A percentile compares a stretch with the other conserved stretches of the same genome.
Conservation (phyloP, 2,329 filamentous ascomycete species). For the Neonectria sp. region DNA sequence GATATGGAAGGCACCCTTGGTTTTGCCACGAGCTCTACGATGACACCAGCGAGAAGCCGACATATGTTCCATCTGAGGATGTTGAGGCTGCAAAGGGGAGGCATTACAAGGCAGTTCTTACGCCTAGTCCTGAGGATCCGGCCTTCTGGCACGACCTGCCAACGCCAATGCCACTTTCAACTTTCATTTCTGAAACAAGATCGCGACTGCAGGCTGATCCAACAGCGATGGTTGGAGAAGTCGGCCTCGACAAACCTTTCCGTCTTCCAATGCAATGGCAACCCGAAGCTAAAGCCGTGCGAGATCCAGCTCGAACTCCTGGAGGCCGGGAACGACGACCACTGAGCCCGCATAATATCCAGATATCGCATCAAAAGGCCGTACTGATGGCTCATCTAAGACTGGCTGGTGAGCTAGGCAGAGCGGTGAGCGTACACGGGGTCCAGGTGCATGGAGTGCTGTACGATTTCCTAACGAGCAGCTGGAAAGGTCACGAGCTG, state of each 20-base stretch:
- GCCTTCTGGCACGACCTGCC: conserved; percentile 61
- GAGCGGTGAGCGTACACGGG: conserved; percentile 77
- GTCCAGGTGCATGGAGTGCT: conserved; percentile 81
- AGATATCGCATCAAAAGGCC: conserved; percentile 74
- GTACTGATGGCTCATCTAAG: conserved; percentile 76
- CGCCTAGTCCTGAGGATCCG: conserved; percentile 34
- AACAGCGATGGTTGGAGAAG: conserved; percentile 78
- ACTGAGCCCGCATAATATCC: conserved; percentile 75
- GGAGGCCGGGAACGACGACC: conserved; percentile 78
- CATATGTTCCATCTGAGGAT: conserved; percentile 7
- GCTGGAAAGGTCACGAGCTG: conserved; percentile 76
- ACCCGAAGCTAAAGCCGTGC: conserved; percentile 42
- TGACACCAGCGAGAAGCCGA: conserved; percentile 16
- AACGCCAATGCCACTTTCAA: conserved; percentile 69
- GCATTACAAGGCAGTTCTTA: conserved; percentile 39
- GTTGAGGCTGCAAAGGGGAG: conserved; percentile 27
- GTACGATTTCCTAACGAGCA: conserved; percentile 71
- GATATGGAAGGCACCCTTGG: conserved; percentile 46
- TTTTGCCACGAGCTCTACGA: conserved; percentile 45
- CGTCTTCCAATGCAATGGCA: conserved; percentile 75
- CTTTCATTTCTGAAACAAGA: conserved; percentile 69
- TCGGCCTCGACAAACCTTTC: conserved; percentile 81
- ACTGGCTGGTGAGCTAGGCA: conserved; percentile 75
- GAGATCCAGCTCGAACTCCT: conserved; percentile 64
- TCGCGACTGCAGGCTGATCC: conserved; percentile 69